Conservation (phyloP, 2,329 filamentous ascomycete species). For the Colletotrichum sp. region DNA sequence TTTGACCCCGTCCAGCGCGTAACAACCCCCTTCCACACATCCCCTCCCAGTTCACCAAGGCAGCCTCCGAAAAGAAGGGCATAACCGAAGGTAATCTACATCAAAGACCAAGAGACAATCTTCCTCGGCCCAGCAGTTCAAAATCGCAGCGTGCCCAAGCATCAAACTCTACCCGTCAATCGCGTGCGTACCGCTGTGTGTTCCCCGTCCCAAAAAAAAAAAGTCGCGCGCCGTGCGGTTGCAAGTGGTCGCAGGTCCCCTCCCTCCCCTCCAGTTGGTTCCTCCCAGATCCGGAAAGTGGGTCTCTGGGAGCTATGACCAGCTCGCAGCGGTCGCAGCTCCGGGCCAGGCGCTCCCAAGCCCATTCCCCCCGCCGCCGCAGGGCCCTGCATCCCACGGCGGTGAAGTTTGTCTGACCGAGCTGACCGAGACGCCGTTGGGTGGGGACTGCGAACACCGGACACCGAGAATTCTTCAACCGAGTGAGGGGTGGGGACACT, state of each 20-base stretch:
- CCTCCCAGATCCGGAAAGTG: constrained; percentile 18
- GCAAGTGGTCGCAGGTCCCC: neutral
- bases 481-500: neutral
- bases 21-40: neutral
- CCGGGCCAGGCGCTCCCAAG: neutral
- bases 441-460: neutral
- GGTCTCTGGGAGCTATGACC: constrained; percentile 14
- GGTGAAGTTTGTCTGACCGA: neutral
- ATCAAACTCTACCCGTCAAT: neutral
- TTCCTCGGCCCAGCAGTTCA: neutral
- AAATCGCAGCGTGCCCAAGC: neutral
- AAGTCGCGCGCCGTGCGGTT: neutral
- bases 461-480: neutral
- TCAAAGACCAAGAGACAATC: neutral
- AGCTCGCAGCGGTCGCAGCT: neutral
- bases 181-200: neutral
- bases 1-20: neutral
- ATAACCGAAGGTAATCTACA: neutral
- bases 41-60: neutral
- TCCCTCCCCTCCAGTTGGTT: neutral
- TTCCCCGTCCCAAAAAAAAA: neutral
- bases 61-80: neutral
- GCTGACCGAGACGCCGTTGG: neutral
- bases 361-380: neutral
- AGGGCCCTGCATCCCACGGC: neutral